Evolutionary conservation across 2,329 filamentous ascomycete species (phyloP), one percentile per base, ranked within the genome.

Genomic region (Fusarium protoensiforme): DNA sequence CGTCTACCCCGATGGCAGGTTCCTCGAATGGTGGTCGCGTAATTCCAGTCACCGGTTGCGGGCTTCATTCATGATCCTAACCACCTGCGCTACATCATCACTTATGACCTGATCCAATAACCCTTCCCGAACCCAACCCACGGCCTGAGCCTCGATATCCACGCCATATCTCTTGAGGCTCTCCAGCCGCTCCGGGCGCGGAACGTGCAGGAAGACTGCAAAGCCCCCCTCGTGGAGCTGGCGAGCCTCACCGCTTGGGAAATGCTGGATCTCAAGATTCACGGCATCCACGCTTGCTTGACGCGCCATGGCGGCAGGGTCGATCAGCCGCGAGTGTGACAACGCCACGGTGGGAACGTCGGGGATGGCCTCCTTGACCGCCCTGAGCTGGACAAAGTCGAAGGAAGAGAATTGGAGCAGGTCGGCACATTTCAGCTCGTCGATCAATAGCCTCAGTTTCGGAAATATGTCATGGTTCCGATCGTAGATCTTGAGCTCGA

Each of bases 401-500:
- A 67, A 67, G 27, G 64, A 67, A 0, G 64, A 67, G 27, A 67
- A 67, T 22, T 67, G 64, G 8, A 67, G 36, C 0, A 63, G 59
- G n/a, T 67, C 64, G 16, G 60, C 60, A n/a, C 64, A 67, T 20
- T 48, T 27, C 18, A 67, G 64, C 48, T 67, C 64, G n/a, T 67
- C 64, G 27, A 67, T 64, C 16, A 67, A 18, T 2, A 46, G 35
- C 24, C 22, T 57, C 14, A 67, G 60, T 38, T 67, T 64, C 18
- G 59, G 18, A 27, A 67, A 67, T 20, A 67, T 63, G n/a, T 46
- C 38, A 14, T 64, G 24, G 39, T 67, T 64, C 27, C 27, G 59
- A 31, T 67, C 33, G 48, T 67, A 67, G 20, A 64, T 67, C 39
- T 67, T 67, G 48, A 67, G 64, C 36, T 67, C 64, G 59, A 67